These are phyloP conservation scores for Aureobasidium uvarum DNA, from an alignment of 2,329 filamentous ascomycete genomes.

Conservation along the genomic window DNA sequence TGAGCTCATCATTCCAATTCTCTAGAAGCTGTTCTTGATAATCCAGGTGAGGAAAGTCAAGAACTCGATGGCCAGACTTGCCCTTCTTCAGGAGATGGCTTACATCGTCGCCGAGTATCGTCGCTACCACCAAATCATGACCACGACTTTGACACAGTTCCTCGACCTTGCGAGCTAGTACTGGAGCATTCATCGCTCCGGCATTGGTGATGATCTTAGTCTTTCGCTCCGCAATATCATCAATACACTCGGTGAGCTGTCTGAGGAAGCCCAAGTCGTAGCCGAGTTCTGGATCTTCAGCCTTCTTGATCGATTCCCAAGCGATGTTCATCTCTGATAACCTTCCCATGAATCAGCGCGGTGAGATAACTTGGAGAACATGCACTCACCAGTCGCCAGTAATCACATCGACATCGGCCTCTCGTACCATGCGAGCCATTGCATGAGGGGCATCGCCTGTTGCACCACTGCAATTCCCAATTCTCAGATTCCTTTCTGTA, in stretches of 20 bases:
- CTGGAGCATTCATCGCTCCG: slow-evolving; percentile 55
- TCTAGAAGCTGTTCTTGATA: slow-evolving; percentile 12
- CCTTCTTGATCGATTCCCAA: slow-evolving; percentile 17
- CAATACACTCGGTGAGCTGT: slow-evolving; percentile 46
- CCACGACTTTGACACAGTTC: slow-evolving; percentile 39
- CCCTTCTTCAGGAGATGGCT: slow-evolving; percentile 16
- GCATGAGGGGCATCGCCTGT: slow-evolving; percentile 25
- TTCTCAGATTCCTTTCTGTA: slow-evolving; percentile 8
- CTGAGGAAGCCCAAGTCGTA: slow-evolving; percentile 50
- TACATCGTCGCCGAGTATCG: slow-evolving; percentile 50
- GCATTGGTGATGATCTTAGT: slow-evolving; percentile 60
- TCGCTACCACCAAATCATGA: slow-evolving; percentile 49
- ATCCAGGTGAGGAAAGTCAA: slow-evolving; percentile 21
- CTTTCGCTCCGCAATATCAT: slow-evolving; percentile 47
- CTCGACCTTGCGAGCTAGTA: slow-evolving; percentile 49
- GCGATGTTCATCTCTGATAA: slow-evolving; percentile 26
- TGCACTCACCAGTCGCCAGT: slow-evolving; percentile 55
- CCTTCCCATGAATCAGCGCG: no score
- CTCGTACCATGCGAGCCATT: slow-evolving; percentile 19
- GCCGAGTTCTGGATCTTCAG: slow-evolving; percentile 20
- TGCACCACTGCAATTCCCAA: slow-evolving; percentile 17
- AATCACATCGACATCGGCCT: slow-evolving; percentile 48
- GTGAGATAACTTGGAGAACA: slow-evolving; percentile 30
- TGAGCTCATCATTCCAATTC: slow-evolving; percentile 35
- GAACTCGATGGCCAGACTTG: slow-evolving; percentile 2